A percentile compares a stretch with the other conserved stretches of the same genome.
Evolutionary conservation across 1,139 yeast genomes (phyloP).

Genomic region (Debaryomyces robertsiae): DNA sequence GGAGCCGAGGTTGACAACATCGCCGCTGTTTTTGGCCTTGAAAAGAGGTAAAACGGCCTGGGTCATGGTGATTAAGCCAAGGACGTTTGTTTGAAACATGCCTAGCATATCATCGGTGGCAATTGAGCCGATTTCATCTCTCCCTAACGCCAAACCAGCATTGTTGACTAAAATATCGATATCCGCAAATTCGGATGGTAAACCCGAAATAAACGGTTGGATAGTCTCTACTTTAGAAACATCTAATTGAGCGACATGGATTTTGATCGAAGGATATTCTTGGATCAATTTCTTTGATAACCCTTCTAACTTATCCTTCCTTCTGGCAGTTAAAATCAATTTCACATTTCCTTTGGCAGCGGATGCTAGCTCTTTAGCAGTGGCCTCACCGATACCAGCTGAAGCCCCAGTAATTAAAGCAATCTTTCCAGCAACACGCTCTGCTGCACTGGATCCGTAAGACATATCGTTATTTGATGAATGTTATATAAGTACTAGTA

Average conservation of each 20-base stretch:
- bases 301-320: slow-evolving; percentile 38
- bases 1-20: slow-evolving; percentile 80
- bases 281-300: slow-evolving; percentile 30
- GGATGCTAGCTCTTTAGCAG: slow-evolving; percentile 43
- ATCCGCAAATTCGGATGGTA: slow-evolving; percentile 41
- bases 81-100: slow-evolving; percentile 48
- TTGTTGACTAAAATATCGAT: slow-evolving; percentile 45
- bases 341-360: slow-evolving; percentile 42
- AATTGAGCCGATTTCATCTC: slow-evolving; percentile 40
- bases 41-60: slow-evolving; percentile 46
- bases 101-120: slow-evolving; percentile 32
- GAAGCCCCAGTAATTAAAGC: slow-evolving; percentile 76
- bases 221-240: slow-evolving; percentile 40
- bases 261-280: slow-evolving; percentile 29
- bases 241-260: slow-evolving; percentile 33
- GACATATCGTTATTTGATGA: slow-evolving; percentile 32
- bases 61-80: slow-evolving; percentile 44
- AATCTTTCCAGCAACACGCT: slow-evolving; percentile 61
- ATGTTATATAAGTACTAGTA: not conserved
- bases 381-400: slow-evolving; percentile 59
- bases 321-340: slow-evolving; percentile 46
- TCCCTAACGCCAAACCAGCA: slow-evolving; percentile 48
- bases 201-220: slow-evolving; percentile 30
- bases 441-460: slow-evolving; percentile 55
- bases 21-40: slow-evolving; percentile 61